phyloP scores from a whole-genome alignment of 2,329 filamentous ascomycete species.

The Stemphylium lycopersici region DNA sequence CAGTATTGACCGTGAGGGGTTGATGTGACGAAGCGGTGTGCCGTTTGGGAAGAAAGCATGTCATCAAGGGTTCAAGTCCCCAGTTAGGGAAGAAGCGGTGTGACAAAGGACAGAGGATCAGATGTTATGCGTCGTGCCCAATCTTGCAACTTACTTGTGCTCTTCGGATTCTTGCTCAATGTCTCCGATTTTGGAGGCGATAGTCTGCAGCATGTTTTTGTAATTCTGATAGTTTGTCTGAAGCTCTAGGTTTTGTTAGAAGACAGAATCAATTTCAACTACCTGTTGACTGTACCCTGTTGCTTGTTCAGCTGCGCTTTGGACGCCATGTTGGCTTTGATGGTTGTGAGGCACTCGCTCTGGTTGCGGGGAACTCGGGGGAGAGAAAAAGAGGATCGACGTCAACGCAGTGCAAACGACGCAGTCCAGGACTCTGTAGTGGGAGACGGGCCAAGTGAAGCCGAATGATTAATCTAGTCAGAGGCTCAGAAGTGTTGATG shows the following conservation, averaged over 20 bases:
- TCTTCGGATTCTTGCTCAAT: conserved; percentile 97
- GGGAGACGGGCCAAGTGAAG: background rate
- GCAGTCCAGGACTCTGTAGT: background rate
- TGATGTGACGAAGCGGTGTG: conserved; percentile 26
- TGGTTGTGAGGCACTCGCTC: background rate
- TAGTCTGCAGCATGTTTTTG: conserved; percentile 80
- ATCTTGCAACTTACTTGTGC: conserved; percentile 76
- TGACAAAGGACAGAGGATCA: background rate
- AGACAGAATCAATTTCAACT: background rate
- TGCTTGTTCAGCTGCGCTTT: conserved; percentile 70
- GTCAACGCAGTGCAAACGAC: background rate
- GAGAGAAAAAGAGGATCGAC: conserved; percentile 8
- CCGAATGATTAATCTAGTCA: background rate
- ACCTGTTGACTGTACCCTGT: conserved; percentile 62
- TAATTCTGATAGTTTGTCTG: conserved; percentile 80
- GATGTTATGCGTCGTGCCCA: background rate
- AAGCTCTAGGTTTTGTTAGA: conserved; percentile 64
- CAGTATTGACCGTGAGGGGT: conserved; percentile 15
- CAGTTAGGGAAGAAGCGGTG: conserved; percentile 4
- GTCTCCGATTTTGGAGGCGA: conserved; percentile 95
- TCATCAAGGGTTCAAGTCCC: background rate
- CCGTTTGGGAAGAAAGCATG: background rate
- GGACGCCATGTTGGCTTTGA: conserved; percentile 52
- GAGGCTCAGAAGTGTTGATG: background rate
- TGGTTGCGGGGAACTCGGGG: conserved; percentile 31